phyloP scores from a whole-genome alignment of 2,329 filamentous ascomycete species.

The Cryphonectria japonica region DNA sequence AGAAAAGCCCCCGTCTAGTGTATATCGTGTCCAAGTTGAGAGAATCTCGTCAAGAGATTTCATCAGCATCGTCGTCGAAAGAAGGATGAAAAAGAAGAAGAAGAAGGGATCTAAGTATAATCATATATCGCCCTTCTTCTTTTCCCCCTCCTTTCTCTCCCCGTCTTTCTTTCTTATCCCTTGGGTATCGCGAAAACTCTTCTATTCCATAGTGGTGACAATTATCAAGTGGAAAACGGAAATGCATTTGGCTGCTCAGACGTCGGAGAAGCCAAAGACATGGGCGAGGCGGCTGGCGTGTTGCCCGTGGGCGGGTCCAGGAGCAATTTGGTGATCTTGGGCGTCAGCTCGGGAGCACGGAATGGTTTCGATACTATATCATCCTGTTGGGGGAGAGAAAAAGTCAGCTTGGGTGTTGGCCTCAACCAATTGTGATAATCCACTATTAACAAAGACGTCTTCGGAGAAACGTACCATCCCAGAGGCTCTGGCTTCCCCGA shows the following conservation, averaged over 20 bases:
- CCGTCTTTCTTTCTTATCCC: background rate
- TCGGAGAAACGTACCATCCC: conserved; percentile 65
- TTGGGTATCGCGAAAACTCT: background rate
- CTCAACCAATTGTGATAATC: background rate
- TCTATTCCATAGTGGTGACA: background rate
- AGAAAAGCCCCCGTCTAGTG: background rate
- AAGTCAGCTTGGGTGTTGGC: background rate
- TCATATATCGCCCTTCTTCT: background rate
- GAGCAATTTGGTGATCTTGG: conserved; percentile 65
- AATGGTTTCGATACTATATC: conserved; percentile 82
- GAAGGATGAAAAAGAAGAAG: no score
- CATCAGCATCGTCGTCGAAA: background rate
- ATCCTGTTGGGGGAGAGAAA: conserved; percentile 49
- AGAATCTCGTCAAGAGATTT: background rate
- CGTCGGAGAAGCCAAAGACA: conserved; percentile 19
- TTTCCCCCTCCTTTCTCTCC: background rate
- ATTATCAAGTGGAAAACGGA: background rate
- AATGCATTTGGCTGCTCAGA: background rate
- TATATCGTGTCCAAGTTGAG: background rate
- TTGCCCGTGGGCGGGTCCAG: conserved; percentile 34
- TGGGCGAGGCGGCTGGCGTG: conserved; percentile 18
- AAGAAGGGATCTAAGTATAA: background rate
- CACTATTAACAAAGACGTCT: background rate
- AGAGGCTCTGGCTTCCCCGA: conserved; percentile 69
- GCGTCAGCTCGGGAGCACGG: conserved; percentile 70